A percentile compares a stretch with the other conserved stretches of the same genome.
Conservation (phyloP, 345 rosid genomes). For the Eucalyptus sp. region DNA sequence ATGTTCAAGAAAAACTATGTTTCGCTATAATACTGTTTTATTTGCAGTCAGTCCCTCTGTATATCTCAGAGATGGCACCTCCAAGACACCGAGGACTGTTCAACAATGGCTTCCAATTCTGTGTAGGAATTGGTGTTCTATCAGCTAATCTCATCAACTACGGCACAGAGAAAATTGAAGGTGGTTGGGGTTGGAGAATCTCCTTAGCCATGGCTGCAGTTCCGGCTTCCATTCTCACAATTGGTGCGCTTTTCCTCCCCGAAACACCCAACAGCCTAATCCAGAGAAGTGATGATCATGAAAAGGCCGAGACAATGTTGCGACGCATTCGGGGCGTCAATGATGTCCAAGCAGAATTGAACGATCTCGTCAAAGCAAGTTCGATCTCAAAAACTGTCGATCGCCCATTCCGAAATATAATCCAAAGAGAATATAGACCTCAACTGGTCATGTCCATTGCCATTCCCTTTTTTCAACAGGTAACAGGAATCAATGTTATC, state of each 20-base stretch:
- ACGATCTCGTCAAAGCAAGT: constrained; percentile 50
- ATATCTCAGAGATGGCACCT: constrained; percentile 84
- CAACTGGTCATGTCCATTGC: constrained; percentile 60
- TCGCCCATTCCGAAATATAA: constrained; percentile 33
- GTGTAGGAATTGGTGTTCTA: constrained; percentile 54
- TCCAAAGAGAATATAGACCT: constrained; percentile 40
- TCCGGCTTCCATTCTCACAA: constrained; percentile 46
- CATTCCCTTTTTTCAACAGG: constrained; percentile 66
- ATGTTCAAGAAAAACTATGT: neutral
- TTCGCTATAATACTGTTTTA: neutral
- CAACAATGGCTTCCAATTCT: constrained; percentile 61
- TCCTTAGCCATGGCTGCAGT: constrained; percentile 59
- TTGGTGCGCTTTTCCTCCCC: constrained; percentile 53
- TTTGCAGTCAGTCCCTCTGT: constrained; percentile 58
- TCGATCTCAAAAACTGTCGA: constrained; percentile 12
- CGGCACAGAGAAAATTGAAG: constrained; percentile 45
- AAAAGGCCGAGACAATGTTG: constrained; percentile 32
- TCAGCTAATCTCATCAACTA: constrained; percentile 50
- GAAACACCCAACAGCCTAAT: constrained; percentile 69
- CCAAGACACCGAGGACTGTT: constrained; percentile 65
- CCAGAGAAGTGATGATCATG: constrained; percentile 11
- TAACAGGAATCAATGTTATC: constrained; percentile 67
- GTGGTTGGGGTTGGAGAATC: constrained; percentile 70
- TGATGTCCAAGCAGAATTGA: constrained; percentile 45
- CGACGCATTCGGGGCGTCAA: constrained; percentile 43